Percentiles rank a stretch among this genome's conserved stretches.
phyloP scores from a whole-genome alignment of 495 filamentous ascomycete genomes.

The Podospora appendiculata region DNA sequence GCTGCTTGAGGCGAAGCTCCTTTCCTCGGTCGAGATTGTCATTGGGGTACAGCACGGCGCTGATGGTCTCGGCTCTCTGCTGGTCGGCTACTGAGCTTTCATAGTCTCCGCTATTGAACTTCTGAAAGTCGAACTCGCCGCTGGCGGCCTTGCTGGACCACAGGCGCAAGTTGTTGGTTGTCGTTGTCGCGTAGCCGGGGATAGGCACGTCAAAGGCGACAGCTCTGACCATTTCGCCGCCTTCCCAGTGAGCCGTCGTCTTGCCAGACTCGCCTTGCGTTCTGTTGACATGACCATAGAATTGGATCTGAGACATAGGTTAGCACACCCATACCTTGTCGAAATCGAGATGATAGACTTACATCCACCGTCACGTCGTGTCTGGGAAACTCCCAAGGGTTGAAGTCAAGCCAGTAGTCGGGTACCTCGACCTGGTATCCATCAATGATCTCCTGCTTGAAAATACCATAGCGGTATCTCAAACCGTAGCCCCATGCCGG shows the following conservation, averaged over 20 bases:
- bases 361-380: constrained; percentile 88
- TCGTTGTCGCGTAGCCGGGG: constrained; percentile 80
- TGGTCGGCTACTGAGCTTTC: constrained; percentile 95
- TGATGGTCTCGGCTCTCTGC: constrained; percentile 94
- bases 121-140: constrained; percentile 98
- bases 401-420: constrained; percentile 99
- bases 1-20: constrained; percentile 94
- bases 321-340: neutral
- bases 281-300: constrained; percentile 79
- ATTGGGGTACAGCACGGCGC: constrained; percentile 94
- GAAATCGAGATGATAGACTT: constrained; percentile 11
- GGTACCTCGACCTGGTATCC: constrained; percentile 97
- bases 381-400: constrained; percentile 97
- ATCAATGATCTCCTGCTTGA: constrained; percentile 98
- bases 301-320: constrained; percentile 57
- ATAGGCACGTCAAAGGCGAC: constrained; percentile 95
- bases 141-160: constrained; percentile 97
- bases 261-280: constrained; percentile 68
- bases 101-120: constrained; percentile 98
- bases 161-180: constrained; percentile 90
- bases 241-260: constrained; percentile 67
- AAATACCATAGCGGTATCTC: constrained; percentile 94
- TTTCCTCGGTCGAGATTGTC: constrained; percentile 96
- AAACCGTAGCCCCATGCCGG: constrained; percentile 96
- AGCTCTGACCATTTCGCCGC: constrained; percentile 86